A percentile compares a stretch with the other conserved stretches of the same genome.
Conservation (phyloP, 2,329 filamentous ascomycete genomes). For the Dactylella cylindrospora region DNA sequence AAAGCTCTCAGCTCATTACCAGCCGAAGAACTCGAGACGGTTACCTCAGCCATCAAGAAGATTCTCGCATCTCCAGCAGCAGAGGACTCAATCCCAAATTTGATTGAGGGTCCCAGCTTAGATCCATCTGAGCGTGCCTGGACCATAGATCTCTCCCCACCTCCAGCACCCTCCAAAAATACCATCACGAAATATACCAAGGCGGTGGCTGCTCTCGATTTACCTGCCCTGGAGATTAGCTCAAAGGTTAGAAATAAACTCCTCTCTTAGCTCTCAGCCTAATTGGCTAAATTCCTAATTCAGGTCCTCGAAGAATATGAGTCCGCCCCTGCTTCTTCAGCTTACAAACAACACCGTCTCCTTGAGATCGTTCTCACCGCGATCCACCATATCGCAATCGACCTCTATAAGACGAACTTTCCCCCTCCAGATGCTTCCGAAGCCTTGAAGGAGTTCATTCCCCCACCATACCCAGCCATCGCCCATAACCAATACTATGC, state of each 20-base stretch:
- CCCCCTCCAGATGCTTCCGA: constrained; percentile 5
- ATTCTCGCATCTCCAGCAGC: constrained; percentile 26
- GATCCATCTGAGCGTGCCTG: constrained; percentile 9
- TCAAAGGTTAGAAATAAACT: constrained; percentile 8
- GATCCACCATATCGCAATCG: constrained; percentile 28
- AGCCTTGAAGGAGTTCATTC: constrained; percentile 11
- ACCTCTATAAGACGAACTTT: constrained; percentile 16
- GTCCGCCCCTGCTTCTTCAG: constrained; percentile 8
- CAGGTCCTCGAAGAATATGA: constrained; percentile 34
- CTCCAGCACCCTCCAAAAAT: constrained; percentile 7
- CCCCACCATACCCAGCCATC: constrained; percentile 30
- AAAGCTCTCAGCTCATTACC: constrained; percentile 35
- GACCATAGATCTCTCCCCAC: constrained; percentile 18
- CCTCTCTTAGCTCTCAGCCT: too few relatives aligned
- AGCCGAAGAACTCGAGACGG: constrained; percentile 15
- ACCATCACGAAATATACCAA: constrained; percentile 24
- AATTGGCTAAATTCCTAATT: not conserved
- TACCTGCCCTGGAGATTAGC: constrained; percentile 6
- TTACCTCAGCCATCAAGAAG: constrained; percentile 13
- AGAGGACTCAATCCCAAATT: constrained; percentile 22
- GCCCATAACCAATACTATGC: constrained; percentile 40
- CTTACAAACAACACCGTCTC: constrained; percentile 36
- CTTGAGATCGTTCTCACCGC: constrained; percentile 23
- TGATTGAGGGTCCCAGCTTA: constrained; percentile 21
- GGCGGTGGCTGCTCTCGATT: constrained; percentile 18